phyloP scores from a whole-genome alignment of 2,329 filamentous ascomycete species.

The Alternaria metachromatica region DNA sequence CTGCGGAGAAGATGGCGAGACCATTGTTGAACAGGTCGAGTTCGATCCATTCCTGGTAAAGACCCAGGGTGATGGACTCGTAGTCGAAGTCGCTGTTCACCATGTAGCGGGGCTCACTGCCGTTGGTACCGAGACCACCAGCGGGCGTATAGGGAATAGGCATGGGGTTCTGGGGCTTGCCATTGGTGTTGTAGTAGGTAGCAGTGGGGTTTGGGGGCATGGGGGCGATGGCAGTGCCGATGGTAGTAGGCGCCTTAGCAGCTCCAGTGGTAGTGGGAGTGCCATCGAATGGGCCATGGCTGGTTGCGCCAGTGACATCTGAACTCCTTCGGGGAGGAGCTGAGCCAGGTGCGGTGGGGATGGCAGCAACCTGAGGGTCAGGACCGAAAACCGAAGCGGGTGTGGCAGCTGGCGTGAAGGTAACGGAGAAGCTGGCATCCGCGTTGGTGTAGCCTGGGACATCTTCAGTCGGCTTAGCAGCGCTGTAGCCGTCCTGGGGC shows the following conservation, averaged over 20 bases:
- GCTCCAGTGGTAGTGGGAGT: constrained; percentile 74
- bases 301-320: constrained; percentile 64
- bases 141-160: constrained; percentile 75
- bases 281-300: constrained; percentile 73
- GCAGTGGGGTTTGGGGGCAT: constrained; percentile 55
- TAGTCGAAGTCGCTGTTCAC: constrained; percentile 85
- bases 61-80: constrained; percentile 73
- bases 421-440: constrained; percentile 51
- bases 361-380: constrained; percentile 51
- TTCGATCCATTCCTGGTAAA: constrained; percentile 87
- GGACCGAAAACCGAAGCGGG: constrained; percentile 53
- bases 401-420: constrained; percentile 38
- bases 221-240: constrained; percentile 61
- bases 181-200: constrained; percentile 74
- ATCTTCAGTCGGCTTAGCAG: background rate
- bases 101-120: constrained; percentile 76
- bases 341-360: constrained; percentile 38
- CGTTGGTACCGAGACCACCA: constrained; percentile 77
- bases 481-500: constrained; percentile 35
- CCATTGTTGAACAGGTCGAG: constrained; percentile 82
- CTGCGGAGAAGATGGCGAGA: constrained; percentile 70
- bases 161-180: constrained; percentile 69
- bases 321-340: constrained; percentile 56
- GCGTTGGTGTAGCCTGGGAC: constrained; percentile 55
- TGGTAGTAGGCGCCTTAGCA: constrained; percentile 60